A percentile compares a stretch with the other conserved stretches of the same genome.
phyloP scores from a whole-genome alignment of 2,329 filamentous ascomycete species.

The Colletotrichum sp. region DNA sequence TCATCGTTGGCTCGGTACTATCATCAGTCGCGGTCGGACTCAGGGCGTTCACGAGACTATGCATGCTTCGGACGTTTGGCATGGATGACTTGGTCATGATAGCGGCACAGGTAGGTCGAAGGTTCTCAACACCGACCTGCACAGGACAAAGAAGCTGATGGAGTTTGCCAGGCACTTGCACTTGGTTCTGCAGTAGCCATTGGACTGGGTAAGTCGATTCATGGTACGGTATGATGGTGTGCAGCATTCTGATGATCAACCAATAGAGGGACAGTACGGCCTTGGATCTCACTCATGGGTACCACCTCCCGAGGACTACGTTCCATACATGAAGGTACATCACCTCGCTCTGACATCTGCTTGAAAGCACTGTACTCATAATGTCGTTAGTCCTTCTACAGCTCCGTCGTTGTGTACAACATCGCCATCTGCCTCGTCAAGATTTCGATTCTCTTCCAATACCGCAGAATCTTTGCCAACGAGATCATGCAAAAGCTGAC shows the following conservation, averaged over 20 bases:
- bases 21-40: constrained; percentile 25
- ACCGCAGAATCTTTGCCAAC: constrained; percentile 41
- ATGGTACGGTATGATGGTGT: background rate
- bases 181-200: constrained; percentile 27
- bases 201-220: constrained; percentile 22
- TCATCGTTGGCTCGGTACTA: constrained; percentile 25
- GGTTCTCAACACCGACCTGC: background rate
- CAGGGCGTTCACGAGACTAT: constrained; percentile 25
- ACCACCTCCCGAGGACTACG: constrained; percentile 18
- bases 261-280: constrained; percentile 27
- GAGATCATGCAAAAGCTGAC: constrained; percentile 26
- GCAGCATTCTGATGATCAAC: background rate
- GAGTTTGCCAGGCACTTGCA: constrained; percentile 9
- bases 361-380: background rate
- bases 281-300: constrained; percentile 26
- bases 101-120: constrained; percentile 17
- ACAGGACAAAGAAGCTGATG: background rate
- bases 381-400: constrained; percentile 30
- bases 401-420: constrained; percentile 39
- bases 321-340: constrained; percentile 26
- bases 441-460: constrained; percentile 42
- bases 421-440: constrained; percentile 36
- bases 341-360: background rate
- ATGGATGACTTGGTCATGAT: constrained; percentile 28
- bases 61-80: constrained; percentile 27